Base-by-base conservation (phyloP, 2,329 filamentous ascomycete genomes). In the Exserohilum turcica region DNA sequence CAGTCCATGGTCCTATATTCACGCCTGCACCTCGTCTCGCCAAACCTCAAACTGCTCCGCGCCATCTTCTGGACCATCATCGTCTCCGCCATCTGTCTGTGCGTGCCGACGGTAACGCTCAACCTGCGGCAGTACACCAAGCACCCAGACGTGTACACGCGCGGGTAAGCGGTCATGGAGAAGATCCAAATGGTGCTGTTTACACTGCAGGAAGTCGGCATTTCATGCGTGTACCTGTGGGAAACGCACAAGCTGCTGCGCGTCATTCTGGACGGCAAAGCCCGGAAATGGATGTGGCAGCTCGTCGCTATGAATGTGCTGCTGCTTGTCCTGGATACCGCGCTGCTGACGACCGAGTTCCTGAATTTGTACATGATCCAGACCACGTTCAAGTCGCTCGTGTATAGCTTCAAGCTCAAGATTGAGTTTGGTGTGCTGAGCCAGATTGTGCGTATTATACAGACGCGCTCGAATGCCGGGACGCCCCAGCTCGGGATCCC, bases 1-100 rank as follows among this genome's bases (percentile, higher is more conserved):
- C 82, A 85, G 62, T 79, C 79, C 0, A 54, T 86, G 15, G 83
- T 87, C 1, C 73, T 87, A 0, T 87, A 84, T 70, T 86, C 83
- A 1, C 77, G 84, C 3, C 32, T 63, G 1, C 56, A 63, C 29
- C 49, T 63, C 15, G 50, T 63, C 19, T 48, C 44, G 24, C 48
- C 28, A 13, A 53, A 39, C 40, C 39, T 27, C 16, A 36, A n/a
- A 7, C 31, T 35, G 24, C 35, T 46, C 2, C 54, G 74, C 2
- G 69, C 74, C 2, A 77, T 84, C 2, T 71, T 85, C 1, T 72
- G 61, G 38, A 83, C 86, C 77, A 86, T 87, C 52, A 74, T 84
- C 21, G 16, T 35, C 6, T 54, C 52, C 12, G 57, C 49, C 5
- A 36, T 63, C 9, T 29, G 52, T 4, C 43, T 57, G 12, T 81